Evolutionary conservation across 805 yeast species (phyloP), one percentile per base, ranked within the genome.

Genomic region (Ogataea siamensis): DNA sequence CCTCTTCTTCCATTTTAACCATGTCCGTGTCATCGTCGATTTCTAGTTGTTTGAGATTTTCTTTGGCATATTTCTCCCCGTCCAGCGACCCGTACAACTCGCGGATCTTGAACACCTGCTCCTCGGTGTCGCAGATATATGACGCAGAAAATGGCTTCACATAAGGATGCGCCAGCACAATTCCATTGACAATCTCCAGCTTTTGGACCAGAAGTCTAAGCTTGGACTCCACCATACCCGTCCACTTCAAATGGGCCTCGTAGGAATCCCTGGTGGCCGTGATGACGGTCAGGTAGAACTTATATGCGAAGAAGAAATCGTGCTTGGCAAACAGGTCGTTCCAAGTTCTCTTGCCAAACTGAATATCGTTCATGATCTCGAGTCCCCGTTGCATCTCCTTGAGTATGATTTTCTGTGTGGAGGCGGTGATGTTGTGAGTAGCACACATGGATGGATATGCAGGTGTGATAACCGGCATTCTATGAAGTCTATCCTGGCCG

Each of bases 391-490:
- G 64, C 49, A 93, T 72, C 60, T 93, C 99, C n/a, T 68, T 59
- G 57, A 87, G 56, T 23, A 93, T 86, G 15, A 93, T 76, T 51
- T 75, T 78, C 60, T 87, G 91, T 0, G 98, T 91, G 0, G 97
- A 87, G 12, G 75, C 77, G 2, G 95, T 82, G 30, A 93, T 89
- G 59, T 93, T 93, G 60, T 93, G 99, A 1, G 99, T 93, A 0
- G 99, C 96, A 65, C 99, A 93, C 99, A 93, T 93, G 2, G 97
- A 89, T 1, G 96, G 96, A 57, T 88, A 87, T 0, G 98, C 98
- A 0, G 99, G 99, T 0, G 99, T 93, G 42, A 93, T 93, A 8
- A 93, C 95, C 0, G 99, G 99, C 99, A 93, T 93, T 50, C 81
- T 71, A 62, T 93, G 99, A 22, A 78, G 78, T 43, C 95, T 75